Percentiles rank a stretch among this genome's conserved stretches.
These are phyloP conservation scores for Trichoderma hamatum DNA, from an alignment of 2,329 filamentous ascomycete genomes.

Conservation along the genomic window DNA sequence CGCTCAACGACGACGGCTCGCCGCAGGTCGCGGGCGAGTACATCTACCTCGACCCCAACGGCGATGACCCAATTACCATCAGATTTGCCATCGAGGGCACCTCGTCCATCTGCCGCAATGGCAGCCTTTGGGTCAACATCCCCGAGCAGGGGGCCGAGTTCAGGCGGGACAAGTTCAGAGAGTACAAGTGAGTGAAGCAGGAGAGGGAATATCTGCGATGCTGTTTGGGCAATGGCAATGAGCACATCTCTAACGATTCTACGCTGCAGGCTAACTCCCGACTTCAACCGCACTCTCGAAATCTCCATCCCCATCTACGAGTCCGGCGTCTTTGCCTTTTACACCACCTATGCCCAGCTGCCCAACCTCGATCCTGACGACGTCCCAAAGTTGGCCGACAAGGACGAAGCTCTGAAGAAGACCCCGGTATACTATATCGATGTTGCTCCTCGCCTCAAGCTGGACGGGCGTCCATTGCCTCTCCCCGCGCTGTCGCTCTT, in stretches of 20 bases:
- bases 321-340: conserved; percentile 90
- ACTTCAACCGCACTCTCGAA: conserved; percentile 90
- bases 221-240: background rate
- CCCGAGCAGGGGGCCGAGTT: conserved; percentile 77
- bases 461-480: conserved; percentile 75
- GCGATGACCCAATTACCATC: conserved; percentile 74
- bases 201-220: background rate
- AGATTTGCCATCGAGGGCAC: conserved; percentile 93
- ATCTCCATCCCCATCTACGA: conserved; percentile 84
- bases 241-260: background rate
- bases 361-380: conserved; percentile 60
- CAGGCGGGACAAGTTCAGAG: conserved; percentile 75
- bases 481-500: conserved; percentile 88
- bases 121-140: conserved; percentile 96
- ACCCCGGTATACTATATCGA: conserved; percentile 90
- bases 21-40: conserved; percentile 88
- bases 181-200: conserved; percentile 75
- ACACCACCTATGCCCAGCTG: conserved; percentile 87
- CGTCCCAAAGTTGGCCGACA: conserved; percentile 32
- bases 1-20: conserved; percentile 89
- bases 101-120: conserved; percentile 91
- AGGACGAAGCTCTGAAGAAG: conserved; percentile 56
- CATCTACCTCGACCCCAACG: conserved; percentile 81
- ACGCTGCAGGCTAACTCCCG: conserved; percentile 72
- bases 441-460: conserved; percentile 77